Conservation (phyloP, 2,329 filamentous ascomycete species). For the Trichothecium roseum region DNA sequence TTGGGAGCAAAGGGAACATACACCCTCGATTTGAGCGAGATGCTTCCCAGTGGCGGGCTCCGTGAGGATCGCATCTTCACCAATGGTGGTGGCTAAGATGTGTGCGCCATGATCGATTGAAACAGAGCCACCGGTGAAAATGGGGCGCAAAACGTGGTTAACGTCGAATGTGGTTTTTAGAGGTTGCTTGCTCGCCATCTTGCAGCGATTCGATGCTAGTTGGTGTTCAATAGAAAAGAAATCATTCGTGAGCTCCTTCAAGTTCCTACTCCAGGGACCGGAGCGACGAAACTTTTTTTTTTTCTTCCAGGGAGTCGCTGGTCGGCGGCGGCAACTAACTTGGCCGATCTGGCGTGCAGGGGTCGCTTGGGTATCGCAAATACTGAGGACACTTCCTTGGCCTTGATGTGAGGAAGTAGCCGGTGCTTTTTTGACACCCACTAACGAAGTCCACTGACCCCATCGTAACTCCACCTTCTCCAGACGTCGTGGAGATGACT, state of each 20-base stretch:
- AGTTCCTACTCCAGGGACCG: neutral
- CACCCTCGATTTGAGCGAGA: constrained; percentile 78
- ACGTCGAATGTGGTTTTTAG: constrained; percentile 86
- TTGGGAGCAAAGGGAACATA: constrained; percentile 23
- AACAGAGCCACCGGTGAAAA: constrained; percentile 86
- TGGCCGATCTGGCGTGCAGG: neutral
- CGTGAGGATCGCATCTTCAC: constrained; percentile 82
- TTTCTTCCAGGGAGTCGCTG: neutral
- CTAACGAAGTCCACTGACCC: no score
- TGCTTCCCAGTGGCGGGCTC: constrained; percentile 75
- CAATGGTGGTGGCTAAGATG: constrained; percentile 80
- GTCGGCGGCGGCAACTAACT: constrained; percentile 1
- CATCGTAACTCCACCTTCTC: no score
- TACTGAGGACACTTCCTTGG: no score
- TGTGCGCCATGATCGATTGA: constrained; percentile 71
- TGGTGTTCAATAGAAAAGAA: constrained; percentile 1
- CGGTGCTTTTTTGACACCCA: no score
- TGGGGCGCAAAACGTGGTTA: constrained; percentile 73
- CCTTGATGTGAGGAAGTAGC: no score
- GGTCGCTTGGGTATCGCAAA: neutral
- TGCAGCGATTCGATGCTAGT: constrained; percentile 5
- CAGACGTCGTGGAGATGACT: no score
- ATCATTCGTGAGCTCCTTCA: no score
- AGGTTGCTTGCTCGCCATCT: constrained; percentile 51
- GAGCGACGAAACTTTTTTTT: no score